Conservation (phyloP, 176 grass and related monocot species). For the sorghum (Sorghum bicolor) region Sorghum_bicolor_NCBIv3 NC_012871.2:139501-140000, state of each 20-base stretch:
- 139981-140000: background rate
- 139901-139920: background rate
- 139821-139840: conserved; percentile 60
- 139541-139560: conserved; percentile 47
- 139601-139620: conserved; percentile 88
- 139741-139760: conserved; percentile 63
- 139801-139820: conserved; percentile 35
- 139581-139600: conserved; percentile 85
- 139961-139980: background rate
- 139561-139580: conserved; percentile 90
- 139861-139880: background rate
- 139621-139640: conserved; percentile 88
- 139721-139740: background rate
- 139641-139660: conserved; percentile 39
- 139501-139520: no score
- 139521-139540: background rate
- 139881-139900: background rate
- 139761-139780: conserved; percentile 82
- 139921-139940: background rate
- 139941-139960: background rate
- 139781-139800: conserved; percentile 76
- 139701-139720: background rate
- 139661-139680: no score
- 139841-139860: no score
- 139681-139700: no score